Conservation (phyloP, 257 asterid genomes). For the Thymus quinquecostatus region DNA sequence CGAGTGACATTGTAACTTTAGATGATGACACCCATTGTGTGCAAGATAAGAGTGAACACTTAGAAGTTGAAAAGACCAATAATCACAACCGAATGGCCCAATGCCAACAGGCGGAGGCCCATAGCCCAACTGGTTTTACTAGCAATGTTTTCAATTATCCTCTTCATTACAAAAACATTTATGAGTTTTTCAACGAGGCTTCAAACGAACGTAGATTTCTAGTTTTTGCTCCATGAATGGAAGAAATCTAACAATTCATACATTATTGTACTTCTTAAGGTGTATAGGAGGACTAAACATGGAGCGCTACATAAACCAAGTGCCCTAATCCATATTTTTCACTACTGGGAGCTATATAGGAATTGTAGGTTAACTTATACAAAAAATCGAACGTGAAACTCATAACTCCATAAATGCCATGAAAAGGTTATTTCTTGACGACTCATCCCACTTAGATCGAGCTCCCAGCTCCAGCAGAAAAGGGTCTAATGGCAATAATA, state of each 20-base stretch:
- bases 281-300: neutral
- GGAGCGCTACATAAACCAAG: conserved; percentile 2
- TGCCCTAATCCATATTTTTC: neutral
- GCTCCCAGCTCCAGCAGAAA: neutral
- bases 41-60: neutral
- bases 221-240: neutral
- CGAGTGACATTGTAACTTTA: neutral
- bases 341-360: neutral
- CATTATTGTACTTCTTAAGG: neutral
- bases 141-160: neutral
- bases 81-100: neutral
- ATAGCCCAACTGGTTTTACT: neutral
- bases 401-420: neutral
- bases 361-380: neutral
- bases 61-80: neutral
- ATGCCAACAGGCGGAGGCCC: neutral
- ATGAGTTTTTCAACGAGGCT: neutral
- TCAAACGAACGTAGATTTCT: neutral
- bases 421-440: neutral
- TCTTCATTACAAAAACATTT: neutral
- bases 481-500: neutral
- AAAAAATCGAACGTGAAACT: neutral
- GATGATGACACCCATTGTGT: conserved; percentile 1
- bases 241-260: neutral
- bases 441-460: neutral